Conservation (phyloP, 2,329 filamentous ascomycete genomes). For the Orbilia oligospora region DNA sequence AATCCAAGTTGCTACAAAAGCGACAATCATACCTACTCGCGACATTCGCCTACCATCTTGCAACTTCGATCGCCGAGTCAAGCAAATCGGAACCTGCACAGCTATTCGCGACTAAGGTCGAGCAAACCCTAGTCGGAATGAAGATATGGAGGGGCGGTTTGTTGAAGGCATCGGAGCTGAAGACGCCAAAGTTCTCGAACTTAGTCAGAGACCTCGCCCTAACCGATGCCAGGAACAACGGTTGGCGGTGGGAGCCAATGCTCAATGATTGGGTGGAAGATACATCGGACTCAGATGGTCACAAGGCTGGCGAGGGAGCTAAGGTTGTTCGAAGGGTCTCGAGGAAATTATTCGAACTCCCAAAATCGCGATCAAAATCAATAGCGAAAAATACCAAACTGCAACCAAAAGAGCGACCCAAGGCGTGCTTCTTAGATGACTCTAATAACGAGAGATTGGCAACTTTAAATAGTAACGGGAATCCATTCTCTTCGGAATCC, state of each 20-base stretch:
- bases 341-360: conserved; percentile 29
- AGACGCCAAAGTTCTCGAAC: conserved; percentile 57
- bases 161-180: conserved; percentile 54
- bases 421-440: not conserved
- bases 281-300: conserved; percentile 12
- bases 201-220: conserved; percentile 48
- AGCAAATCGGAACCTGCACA: conserved; percentile 44
- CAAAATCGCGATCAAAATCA: not conserved
- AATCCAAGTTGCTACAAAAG: conserved; percentile 45
- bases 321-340: conserved; percentile 29
- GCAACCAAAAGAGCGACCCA: not conserved
- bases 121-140: conserved; percentile 43
- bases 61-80: conserved; percentile 44
- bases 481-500: not conserved
- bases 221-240: conserved; percentile 41
- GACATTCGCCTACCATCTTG: conserved; percentile 49
- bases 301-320: not conserved
- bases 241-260: conserved; percentile 59
- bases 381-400: not conserved
- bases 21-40: conserved; percentile 53
- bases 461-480: not conserved
- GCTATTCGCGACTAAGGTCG: conserved; percentile 31
- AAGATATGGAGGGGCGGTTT: conserved; percentile 52
- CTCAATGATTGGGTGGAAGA: conserved; percentile 56
- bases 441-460: not conserved